Percentiles rank a stretch among this genome's conserved stretches.
phyloP scores from a whole-genome alignment of 805 yeast species.

The Candida schatavii region DNA sequence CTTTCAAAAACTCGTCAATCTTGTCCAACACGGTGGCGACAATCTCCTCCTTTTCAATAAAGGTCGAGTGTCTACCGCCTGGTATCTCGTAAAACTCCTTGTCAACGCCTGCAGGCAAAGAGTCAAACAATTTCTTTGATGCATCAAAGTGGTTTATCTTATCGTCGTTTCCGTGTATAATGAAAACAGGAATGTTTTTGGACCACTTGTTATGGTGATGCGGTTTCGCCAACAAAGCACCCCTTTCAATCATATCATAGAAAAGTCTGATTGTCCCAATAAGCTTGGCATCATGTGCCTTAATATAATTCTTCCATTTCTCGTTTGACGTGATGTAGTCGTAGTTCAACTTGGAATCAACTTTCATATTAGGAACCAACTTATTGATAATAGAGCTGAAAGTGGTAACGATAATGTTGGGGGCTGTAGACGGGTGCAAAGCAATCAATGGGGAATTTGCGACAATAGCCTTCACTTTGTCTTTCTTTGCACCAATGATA shows the following conservation, averaged over 20 bases:
- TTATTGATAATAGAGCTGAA: constrained; percentile 38
- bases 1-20: constrained; percentile 35
- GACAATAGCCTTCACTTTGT: constrained; percentile 45
- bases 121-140: constrained; percentile 39
- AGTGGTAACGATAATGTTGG: constrained; percentile 42
- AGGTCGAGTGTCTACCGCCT: constrained; percentile 44
- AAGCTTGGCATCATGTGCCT: constrained; percentile 33
- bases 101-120: constrained; percentile 31
- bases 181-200: constrained; percentile 45
- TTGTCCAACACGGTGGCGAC: constrained; percentile 32
- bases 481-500: constrained; percentile 49
- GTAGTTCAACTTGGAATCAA: constrained; percentile 54
- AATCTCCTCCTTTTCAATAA: constrained; percentile 44
- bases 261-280: constrained; percentile 57
- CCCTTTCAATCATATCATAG: constrained; percentile 61
- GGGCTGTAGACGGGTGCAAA: constrained; percentile 57
- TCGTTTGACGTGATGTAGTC: constrained; percentile 53
- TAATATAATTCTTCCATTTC: constrained; percentile 45
- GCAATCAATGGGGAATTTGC: constrained; percentile 59
- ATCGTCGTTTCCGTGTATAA: constrained; percentile 66
- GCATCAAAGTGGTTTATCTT: constrained; percentile 54
- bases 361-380: constrained; percentile 45
- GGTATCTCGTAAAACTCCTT: constrained; percentile 24
- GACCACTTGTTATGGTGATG: constrained; percentile 34
- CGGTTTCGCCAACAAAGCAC: constrained; percentile 46